phyloP scores from a whole-genome alignment of 805 yeast genomes.

The Cyberlindnera misumaiensis region DNA sequence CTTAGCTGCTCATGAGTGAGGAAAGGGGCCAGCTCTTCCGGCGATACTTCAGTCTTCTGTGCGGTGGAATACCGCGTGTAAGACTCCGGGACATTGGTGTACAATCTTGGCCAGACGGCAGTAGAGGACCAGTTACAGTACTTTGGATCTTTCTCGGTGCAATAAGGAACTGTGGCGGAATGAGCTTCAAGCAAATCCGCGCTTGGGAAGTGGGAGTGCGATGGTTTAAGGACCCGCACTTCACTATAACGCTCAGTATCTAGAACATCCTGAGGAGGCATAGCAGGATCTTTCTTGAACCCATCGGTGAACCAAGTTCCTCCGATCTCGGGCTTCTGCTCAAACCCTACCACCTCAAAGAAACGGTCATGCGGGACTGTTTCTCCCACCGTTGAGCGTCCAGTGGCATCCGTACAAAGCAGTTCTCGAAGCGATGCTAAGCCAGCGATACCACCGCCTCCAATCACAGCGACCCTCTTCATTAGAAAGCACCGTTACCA shows the following conservation, averaged over 20 bases:
- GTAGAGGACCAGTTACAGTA: slow-evolving; percentile 31
- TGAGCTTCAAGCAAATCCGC: slow-evolving; percentile 16
- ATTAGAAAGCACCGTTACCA: slow-evolving; percentile 8
- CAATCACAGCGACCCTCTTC: slow-evolving; percentile 30
- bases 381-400: slow-evolving; percentile 20
- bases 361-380: slow-evolving; percentile 3
- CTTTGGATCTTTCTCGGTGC: slow-evolving; percentile 22
- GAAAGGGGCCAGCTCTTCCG: slow-evolving; percentile 28
- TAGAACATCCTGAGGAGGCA: slow-evolving; percentile 26
- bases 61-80: slow-evolving; percentile 31
- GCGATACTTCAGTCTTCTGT: slow-evolving; percentile 16
- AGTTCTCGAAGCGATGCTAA: slow-evolving; percentile 30
- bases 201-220: slow-evolving; percentile 8
- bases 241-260: slow-evolving; percentile 28
- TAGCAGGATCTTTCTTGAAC: slow-evolving; percentile 16
- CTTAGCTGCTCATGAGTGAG: slow-evolving; percentile 30
- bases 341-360: slow-evolving; percentile 36
- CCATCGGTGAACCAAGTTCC: slow-evolving; percentile 36
- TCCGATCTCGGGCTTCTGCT: slow-evolving; percentile 36
- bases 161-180: slow-evolving; percentile 13
- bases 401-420: slow-evolving; percentile 21
- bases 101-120: slow-evolving; percentile 31
- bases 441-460: slow-evolving; percentile 37
- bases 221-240: slow-evolving; percentile 26
- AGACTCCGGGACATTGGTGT: slow-evolving; percentile 33